Base-by-base conservation (phyloP, 805 yeast species). In the Clavispora phyllophila region DNA sequence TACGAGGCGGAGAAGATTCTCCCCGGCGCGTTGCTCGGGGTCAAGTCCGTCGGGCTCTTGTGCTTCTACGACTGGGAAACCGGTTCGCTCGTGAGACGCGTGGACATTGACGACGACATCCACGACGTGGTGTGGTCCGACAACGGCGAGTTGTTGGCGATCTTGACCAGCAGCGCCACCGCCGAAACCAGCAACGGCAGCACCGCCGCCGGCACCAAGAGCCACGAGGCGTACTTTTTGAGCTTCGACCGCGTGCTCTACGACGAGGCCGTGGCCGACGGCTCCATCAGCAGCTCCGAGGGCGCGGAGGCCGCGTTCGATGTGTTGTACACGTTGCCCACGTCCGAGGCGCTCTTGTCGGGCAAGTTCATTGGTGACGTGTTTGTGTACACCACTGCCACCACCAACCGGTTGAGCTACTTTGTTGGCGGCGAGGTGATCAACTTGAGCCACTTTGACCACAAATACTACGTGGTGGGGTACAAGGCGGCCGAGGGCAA, bases 361-460 rank as follows among this genome's bases (percentile, higher is more conserved):
- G 97, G 97, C 57, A 84, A 82, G 63, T 93, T 97, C 89, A 89
- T 90, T 56, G 99, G 98, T 52, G 98, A 93, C 69, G 97, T 93
- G 36, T 90, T 91, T 62, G 79, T 93, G 41, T 93, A 84, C 70
- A 87, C 97, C 13, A 88, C 97, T 2, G 58, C 81, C 15, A 75
- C 95, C 19, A 60, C 73, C 31, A 87, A 89, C 68, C 81, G 98
- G 64, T 75, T 93, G 59, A 91, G 90, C 67, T 93, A 93, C 63
- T 78, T 89, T 48, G 98, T 93, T 47, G 99, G 99, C 55, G 95
- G 95, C 31, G 87, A 89, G 58, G 81, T 86, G 19, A 87, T 88
- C 63, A 93, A 89, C 60, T 78, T 93, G 64, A 89, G 91, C 27
- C 98, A 93, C 70, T 90, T 85, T 58, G 96, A 93, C 59, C 87